Evolutionary conservation across 306 rosid genomes (phyloP), one percentile per base, ranked within the genome.

Genomic region (Pachyrhizus erosus): DNA sequence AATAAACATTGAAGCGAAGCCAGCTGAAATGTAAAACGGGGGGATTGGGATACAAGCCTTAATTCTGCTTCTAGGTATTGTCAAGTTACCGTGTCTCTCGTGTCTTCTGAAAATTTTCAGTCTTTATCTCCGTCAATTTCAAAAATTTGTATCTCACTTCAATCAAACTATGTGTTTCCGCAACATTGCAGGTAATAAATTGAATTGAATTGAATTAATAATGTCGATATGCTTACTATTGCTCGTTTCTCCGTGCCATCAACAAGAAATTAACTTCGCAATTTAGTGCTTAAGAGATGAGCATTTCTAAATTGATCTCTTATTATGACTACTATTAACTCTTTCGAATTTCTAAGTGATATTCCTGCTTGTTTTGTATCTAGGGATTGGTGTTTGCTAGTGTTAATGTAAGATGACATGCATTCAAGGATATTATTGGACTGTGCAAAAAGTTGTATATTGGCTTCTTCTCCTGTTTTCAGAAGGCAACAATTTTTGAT

Each of bases 401-500:
- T 84, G 91, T 79, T 83, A 49, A 51, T 71, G 61, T 86, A 78
- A 85, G 88, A 77, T 71, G 86, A 85, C 70, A 82, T 88, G 83
- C 85, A 72, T 80, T 87, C 80, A 73, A 88, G 84, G 76, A 78
- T 88, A 69, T 84, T 84, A 10, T 73, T 77, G 79, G 48, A 61
- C 48, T 78, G 67, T 31, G 83, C 83, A 67, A 88, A 68, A 68
- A 78, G 34, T 83, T 86, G 84, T 69, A 79, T 87, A 87, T 70
- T 85, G 84, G 87, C 79, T 82, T 87, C 92, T 61, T 84, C 93
- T 33, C 82, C 90, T 85, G 89, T 79, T 79, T 82, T 84, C 69
- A 91, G 94, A 89, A 87, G 94, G 71, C 97, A 91, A 33, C 89
- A 88, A 45, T 89, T 94, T 78, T 46, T 91, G 84, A 81, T 88